phyloP scores from a whole-genome alignment of 371 early-diverging fungal genomes.

The Mortierella sp. region DNA sequence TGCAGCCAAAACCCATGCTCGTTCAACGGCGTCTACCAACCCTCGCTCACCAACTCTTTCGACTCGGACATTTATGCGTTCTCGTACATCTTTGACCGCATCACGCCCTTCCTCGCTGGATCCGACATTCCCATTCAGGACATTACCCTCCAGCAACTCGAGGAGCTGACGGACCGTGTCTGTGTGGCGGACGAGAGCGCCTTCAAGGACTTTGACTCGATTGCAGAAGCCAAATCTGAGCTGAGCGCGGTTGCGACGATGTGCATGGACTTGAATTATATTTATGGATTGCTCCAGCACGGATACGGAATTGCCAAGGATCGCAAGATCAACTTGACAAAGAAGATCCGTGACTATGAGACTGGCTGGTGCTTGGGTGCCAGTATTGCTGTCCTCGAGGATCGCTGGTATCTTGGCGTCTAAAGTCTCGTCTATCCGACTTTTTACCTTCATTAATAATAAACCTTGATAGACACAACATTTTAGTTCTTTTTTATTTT shows the following conservation, averaged over 20 bases:
- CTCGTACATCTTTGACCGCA: constrained; percentile 95
- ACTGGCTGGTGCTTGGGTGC: constrained; percentile 98
- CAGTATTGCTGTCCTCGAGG: constrained; percentile 82
- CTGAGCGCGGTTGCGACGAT: constrained; percentile 72
- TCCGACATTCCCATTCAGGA: constrained; percentile 58
- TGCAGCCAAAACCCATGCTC: constrained; percentile 81
- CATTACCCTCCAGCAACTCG: constrained; percentile 76
- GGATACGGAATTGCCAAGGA: constrained; percentile 89
- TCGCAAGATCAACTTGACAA: constrained; percentile 81
- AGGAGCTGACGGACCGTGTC: constrained; percentile 73
- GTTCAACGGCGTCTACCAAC: constrained; percentile 94
- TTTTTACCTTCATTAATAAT: neutral
- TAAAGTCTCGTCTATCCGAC: constrained; percentile 8
- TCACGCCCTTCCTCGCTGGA: constrained; percentile 78
- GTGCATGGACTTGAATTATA: constrained; percentile 92
- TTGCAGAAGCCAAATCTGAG: constrained; percentile 59
- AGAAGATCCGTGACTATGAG: constrained; percentile 93
- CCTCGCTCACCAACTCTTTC: constrained; percentile 79
- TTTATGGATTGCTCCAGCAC: constrained; percentile 80
- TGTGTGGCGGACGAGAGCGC: constrained; percentile 69
- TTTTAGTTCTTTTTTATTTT: neutral
- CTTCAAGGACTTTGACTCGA: constrained; percentile 49
- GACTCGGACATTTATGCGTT: constrained; percentile 90
- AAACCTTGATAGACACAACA: neutral
- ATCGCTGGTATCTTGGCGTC: constrained; percentile 49